phyloP scores from a whole-genome alignment of 2,329 filamentous ascomycete species.

The Epichloe sibirici region DNA sequence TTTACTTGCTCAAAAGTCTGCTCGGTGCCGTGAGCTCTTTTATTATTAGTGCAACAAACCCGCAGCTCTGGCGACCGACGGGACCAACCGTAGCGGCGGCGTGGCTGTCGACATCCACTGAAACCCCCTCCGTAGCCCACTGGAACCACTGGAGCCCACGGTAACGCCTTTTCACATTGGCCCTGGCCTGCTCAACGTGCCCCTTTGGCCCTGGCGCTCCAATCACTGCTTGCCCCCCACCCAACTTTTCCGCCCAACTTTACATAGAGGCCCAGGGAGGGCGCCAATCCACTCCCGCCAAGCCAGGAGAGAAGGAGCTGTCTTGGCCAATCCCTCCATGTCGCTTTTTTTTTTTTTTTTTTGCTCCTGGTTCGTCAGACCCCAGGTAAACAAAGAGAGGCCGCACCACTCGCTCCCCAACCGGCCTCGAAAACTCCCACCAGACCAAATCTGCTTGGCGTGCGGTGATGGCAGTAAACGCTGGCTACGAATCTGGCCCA shows the following conservation, averaged over 20 bases:
- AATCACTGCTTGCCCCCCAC: not conserved
- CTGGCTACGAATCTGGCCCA: not conserved
- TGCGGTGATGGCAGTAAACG: not conserved
- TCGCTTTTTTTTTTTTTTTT: not conserved
- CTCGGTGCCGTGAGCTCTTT: no score
- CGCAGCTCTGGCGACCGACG: not conserved
- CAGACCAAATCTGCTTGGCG: not conserved
- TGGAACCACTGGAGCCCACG: not conserved
- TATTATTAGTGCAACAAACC: no score
- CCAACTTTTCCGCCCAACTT: no score
- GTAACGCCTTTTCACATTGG: not conserved
- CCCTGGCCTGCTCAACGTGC: no score
- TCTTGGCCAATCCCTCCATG: not conserved
- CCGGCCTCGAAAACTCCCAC: not conserved
- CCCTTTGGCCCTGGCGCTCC: not conserved
- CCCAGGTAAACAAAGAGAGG: slow-evolving; percentile 3
- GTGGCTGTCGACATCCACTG: not conserved
- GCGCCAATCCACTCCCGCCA: not conserved
- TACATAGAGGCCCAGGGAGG: no score
- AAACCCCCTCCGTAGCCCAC: not conserved
- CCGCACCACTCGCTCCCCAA: not conserved
- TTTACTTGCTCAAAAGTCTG: no score
- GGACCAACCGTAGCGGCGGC: slow-evolving; percentile 5
- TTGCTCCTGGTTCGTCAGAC: not conserved
- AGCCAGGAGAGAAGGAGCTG: not conserved